phyloP scores from a whole-genome alignment of 2,329 filamentous ascomycete genomes.

The Neonectria punicea region DNA sequence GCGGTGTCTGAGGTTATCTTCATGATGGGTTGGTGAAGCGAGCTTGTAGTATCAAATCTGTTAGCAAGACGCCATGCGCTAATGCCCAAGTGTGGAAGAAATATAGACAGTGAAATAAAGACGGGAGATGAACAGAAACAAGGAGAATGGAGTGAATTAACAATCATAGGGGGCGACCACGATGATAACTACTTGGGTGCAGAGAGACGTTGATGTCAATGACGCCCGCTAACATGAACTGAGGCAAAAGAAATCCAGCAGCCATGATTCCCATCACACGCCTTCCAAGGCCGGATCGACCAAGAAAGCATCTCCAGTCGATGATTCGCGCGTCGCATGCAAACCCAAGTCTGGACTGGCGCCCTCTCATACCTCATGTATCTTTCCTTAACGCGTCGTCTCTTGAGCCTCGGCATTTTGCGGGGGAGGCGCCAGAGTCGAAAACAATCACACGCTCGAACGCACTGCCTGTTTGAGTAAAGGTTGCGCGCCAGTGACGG shows the following conservation, averaged over 20 bases:
- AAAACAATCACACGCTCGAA: not conserved
- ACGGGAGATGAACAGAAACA: not conserved
- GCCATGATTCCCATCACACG: not conserved
- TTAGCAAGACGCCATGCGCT: not conserved
- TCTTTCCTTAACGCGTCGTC: not conserved
- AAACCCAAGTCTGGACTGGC: conserved; percentile 20
- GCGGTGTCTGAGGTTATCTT: conserved; percentile 27
- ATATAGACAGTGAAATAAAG: not conserved
- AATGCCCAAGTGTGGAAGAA: not conserved
- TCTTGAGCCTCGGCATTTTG: not conserved
- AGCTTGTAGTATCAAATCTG: not conserved
- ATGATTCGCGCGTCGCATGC: conserved; percentile 25
- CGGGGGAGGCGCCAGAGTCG: not conserved
- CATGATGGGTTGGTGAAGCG: not conserved
- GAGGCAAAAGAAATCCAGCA: not conserved
- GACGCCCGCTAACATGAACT: not conserved
- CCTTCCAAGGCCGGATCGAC: not conserved
- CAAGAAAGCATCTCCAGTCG: not conserved
- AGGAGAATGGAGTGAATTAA: not conserved
- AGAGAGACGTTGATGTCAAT: not conserved
- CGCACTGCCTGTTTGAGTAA: conserved; percentile 19
- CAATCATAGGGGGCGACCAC: not conserved
- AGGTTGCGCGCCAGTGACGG: conserved; percentile 15
- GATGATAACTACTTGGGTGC: not conserved
- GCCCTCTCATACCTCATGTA: not conserved